Evolutionary conservation across 192 early-diverging fungal genomes (phyloP), one percentile per base, ranked within the genome.

Genomic region (Chytriomyces hyalinus): DNA sequence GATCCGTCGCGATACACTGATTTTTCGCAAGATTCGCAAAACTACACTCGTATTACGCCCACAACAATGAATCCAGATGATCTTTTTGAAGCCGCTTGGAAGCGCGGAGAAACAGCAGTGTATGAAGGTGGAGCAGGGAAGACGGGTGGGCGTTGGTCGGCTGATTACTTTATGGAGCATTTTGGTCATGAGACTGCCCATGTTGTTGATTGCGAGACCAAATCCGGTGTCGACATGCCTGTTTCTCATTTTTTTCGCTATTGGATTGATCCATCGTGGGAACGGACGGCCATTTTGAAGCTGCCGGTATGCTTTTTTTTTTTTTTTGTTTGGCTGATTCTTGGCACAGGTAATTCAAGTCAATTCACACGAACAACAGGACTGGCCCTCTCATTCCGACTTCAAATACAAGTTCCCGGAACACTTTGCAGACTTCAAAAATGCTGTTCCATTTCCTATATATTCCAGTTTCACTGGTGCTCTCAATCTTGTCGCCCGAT

Each of bases 401-500:
- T 57, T 13, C 53, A 57, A n/a, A 20, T 3, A 57, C 53, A n/a
- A 20, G 53, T 20, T 57, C 20, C 15, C 15, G 2, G 20, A 57
- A 57, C 20, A 20, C 15, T 57, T 57, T 76, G 49, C 61, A 20
- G 53, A 13, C 3, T 20, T 20, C 53, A 57, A 13, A 57, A 20
- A 57, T 57, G 53, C 20, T 13, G 53, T 57, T 3, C 53, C 20
- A 20, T 57, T 57, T 13, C 53, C 72, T 7, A 84, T 57, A 20
- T 57, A n/a, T 57, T 57, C 15, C 53, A 57, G 13, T 13, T 13
- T n/a, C 53, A 13, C 53, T 57, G 53, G 15, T 57, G 53, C 53
- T n/a, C 53, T 84, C 20, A 94, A 94, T 73, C 73, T 94, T 28
- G 88, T 85, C 1, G 86, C 81, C 20, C 80, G 86, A 1, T 73